Conservation (phyloP, 805 yeast genomes). For the Teunomyces atbi region DNA sequence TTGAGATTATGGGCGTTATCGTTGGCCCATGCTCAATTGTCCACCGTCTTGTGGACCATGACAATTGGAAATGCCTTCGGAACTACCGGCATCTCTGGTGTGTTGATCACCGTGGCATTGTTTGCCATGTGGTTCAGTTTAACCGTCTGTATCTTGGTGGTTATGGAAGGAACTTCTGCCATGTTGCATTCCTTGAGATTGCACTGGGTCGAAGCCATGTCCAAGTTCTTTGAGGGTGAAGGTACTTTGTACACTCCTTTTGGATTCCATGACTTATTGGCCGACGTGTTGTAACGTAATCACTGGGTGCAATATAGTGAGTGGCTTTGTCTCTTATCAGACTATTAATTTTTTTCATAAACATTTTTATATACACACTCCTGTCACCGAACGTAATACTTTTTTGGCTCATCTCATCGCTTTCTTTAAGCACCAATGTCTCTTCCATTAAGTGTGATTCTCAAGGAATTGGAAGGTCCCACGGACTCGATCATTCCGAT, state of each 20-base stretch:
- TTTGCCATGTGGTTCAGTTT: constrained; percentile 76
- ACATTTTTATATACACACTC: not conserved
- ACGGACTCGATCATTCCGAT: constrained; percentile 27
- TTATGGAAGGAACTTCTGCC: constrained; percentile 85
- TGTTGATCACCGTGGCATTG: constrained; percentile 54
- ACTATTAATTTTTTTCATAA: not conserved
- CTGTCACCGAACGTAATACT: not conserved
- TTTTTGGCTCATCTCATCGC: constrained; percentile 1
- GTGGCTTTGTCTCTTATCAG: not conserved
- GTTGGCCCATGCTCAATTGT: constrained; percentile 75
- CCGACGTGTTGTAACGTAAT: constrained; percentile 8
- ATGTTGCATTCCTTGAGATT: constrained; percentile 75
- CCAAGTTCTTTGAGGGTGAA: constrained; percentile 76
- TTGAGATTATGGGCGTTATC: constrained; percentile 78
- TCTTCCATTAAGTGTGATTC: constrained; percentile 8
- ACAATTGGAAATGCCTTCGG: constrained; percentile 65
- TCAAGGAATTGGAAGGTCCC: constrained; percentile 8
- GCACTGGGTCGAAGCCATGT: constrained; percentile 84
- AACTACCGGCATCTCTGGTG: constrained; percentile 51
- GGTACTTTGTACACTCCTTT: constrained; percentile 70
- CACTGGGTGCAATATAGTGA: too few species aligned
- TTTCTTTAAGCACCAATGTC: constrained; percentile 6
- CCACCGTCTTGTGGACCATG: constrained; percentile 75
- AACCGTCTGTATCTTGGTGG: constrained; percentile 65
- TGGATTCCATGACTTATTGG: constrained; percentile 32